These are phyloP conservation scores for Apiospora aurea DNA, from an alignment of 2,329 filamentous ascomycete species.

Conservation along the genomic window DNA sequence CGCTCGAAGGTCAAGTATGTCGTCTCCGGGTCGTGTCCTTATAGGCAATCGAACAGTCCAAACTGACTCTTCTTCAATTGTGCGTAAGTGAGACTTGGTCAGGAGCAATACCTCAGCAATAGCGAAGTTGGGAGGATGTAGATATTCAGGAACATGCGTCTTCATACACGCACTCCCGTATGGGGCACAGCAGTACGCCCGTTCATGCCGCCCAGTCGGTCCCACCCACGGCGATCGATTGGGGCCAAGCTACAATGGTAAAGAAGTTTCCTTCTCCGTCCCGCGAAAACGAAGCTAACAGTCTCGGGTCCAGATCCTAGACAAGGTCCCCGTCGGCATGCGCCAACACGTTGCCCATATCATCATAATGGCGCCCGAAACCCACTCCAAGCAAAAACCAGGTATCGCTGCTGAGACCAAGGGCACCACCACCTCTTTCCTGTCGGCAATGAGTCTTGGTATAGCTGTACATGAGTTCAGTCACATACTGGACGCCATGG, in stretches of 20 bases:
- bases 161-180: background rate
- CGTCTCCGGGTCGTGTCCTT: background rate
- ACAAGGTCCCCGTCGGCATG: background rate
- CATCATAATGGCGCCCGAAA: constrained; percentile 5
- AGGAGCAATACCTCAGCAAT: background rate
- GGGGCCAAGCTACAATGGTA: background rate
- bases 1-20: background rate
- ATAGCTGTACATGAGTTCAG: constrained; percentile 6
- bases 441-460: background rate
- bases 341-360: background rate
- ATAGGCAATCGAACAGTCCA: background rate
- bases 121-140: background rate
- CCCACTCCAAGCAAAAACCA: background rate
- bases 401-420: background rate
- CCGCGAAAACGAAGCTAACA: background rate
- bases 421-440: background rate
- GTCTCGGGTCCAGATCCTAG: background rate
- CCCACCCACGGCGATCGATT: background rate
- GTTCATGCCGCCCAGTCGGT: background rate
- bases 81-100: background rate
- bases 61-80: background rate
- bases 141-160: background rate
- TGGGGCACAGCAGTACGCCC: background rate
- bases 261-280: background rate
- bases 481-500: background rate